Base-by-base conservation (phyloP, 805 yeast species). In the Wickerhamiella slavikovae region DNA sequence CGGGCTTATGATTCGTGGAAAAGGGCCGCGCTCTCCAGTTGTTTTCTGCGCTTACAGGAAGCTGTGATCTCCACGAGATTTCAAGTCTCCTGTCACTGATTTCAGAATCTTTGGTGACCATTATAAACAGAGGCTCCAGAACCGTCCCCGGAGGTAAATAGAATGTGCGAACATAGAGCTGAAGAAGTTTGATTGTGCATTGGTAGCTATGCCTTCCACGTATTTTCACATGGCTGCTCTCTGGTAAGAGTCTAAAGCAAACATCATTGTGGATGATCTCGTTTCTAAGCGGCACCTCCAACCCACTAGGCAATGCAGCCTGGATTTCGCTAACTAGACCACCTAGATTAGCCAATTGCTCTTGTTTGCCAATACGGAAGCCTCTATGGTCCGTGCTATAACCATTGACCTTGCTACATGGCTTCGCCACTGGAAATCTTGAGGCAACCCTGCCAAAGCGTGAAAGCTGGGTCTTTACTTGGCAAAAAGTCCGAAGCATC, bases 261-360 rank as follows among this genome's bases (percentile, higher is more conserved):
- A 50, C 39, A 25, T 43, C 36, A 20, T 37, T 40, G 26, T 48
- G 41, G 22, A 50, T 36, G n/a, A 49, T 28, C 8, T 34, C 32
- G 19, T 31, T 18, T 2, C 53, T 51, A 25, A 48, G 35, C 1
- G 40, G 34, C 17, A 28, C 25, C 17, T 38, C 38, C 17, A 48
- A 43, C 32, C 49, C 31, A 8, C 28, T 28, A 9, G 55, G 54
- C 20, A 44, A 39, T 3, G 33, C 29, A 9, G 25, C 18, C 31
- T 40, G 42, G 25, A 50, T 35, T 9, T 21, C 27, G 16, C 42
- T 43, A n/a, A 47, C 35, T 12, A 40, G 32, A 20, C 30, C 17
- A 13, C 54, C 54, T 27, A 41, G 37, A 28, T 49, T 49, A 24
- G 51, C 49, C 27, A 43, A 36, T 27, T 39, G 39, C 25, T 26